Percentiles rank a stretch among this genome's conserved stretches.
Conservation (phyloP, 106 monocot species). For the Dactylorhiza incarnata region DNA sequence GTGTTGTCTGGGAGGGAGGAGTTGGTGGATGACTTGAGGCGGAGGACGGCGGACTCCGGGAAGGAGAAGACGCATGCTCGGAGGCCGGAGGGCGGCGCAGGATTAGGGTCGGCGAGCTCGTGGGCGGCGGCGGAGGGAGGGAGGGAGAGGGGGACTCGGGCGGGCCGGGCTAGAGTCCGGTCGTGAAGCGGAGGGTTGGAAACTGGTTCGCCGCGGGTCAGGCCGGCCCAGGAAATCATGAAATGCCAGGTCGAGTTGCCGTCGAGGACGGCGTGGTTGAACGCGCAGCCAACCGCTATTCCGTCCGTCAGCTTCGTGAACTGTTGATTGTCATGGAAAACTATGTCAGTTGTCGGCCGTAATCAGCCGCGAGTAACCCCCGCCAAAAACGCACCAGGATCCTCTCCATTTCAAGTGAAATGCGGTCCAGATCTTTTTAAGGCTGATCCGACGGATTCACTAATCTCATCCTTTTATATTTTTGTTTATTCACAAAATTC, state of each 20-base stretch:
- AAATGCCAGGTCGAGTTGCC: conserved; percentile 93
- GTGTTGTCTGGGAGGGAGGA: not conserved
- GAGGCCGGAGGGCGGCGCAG: conserved; percentile 33
- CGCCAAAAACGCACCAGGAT: too few relatives aligned
- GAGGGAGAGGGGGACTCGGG: conserved; percentile 48
- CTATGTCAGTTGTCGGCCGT: too few relatives aligned
- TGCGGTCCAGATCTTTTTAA: too few relatives aligned
- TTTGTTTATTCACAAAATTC: too few relatives aligned
- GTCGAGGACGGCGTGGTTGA: conserved; percentile 97
- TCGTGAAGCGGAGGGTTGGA: conserved; percentile 58
- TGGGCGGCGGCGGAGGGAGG: conserved; percentile 60
- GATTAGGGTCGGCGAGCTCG: conserved; percentile 69
- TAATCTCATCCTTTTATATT: too few relatives aligned
- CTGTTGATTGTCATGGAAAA: conserved; percentile 16
- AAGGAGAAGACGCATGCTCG: conserved; percentile 71
- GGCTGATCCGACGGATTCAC: too few relatives aligned
- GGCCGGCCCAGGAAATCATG: conserved; percentile 87
- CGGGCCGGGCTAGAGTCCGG: conserved; percentile 48
- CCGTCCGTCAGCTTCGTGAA: conserved; percentile 89
- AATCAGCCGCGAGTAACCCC: too few relatives aligned
- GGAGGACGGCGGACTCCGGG: conserved; percentile 29
- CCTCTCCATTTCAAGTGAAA: too few relatives aligned
- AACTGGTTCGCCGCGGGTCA: conserved; percentile 28
- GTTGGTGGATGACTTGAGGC: conserved; percentile 54
- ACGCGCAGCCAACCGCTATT: conserved; percentile 75